A percentile compares a stretch with the other conserved stretches of the same genome.
Conservation (phyloP, 352 stramenopile genomes). For the Globisporangium solare region DNA sequence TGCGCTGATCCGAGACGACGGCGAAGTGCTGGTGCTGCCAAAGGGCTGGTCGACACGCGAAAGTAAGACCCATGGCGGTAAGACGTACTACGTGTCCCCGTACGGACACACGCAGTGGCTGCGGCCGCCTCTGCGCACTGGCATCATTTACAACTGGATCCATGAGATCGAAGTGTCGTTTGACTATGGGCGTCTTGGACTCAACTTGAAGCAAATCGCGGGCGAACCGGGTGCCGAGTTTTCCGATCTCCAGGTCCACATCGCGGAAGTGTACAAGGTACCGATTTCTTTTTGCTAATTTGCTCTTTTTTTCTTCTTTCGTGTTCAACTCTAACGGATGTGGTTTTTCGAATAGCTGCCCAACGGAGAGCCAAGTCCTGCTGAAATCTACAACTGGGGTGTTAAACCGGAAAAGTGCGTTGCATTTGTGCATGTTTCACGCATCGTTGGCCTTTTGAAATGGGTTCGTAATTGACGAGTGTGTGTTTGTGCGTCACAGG, state of each 20-base stretch:
- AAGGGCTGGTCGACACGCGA: slow-evolving; percentile 77
- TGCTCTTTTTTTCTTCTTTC: neutral
- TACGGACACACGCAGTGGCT: slow-evolving; percentile 84
- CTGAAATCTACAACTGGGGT: slow-evolving; percentile 89
- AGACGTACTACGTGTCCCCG: slow-evolving; percentile 84
- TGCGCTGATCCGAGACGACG: slow-evolving; percentile 57
- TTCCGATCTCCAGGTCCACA: slow-evolving; percentile 73
- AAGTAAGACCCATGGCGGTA: slow-evolving; percentile 79
- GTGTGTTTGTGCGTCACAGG: slow-evolving; percentile 11
- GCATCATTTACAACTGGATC: slow-evolving; percentile 62
- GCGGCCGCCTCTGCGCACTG: slow-evolving; percentile 67
- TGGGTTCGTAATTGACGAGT: neutral
- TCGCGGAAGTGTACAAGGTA: slow-evolving; percentile 81
- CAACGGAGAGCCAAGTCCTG: slow-evolving; percentile 76
- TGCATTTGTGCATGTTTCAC: neutral
- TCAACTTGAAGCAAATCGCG: slow-evolving; percentile 84
- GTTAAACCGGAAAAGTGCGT: slow-evolving; percentile 81
- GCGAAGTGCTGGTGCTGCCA: slow-evolving; percentile 68
- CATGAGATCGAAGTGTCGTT: slow-evolving; percentile 85
- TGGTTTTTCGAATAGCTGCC: slow-evolving; percentile 27
- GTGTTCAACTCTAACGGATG: neutral
- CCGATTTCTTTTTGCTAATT: neutral
- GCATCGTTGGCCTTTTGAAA: neutral
- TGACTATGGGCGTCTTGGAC: slow-evolving; percentile 61
- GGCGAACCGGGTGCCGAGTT: slow-evolving; percentile 65